Evolutionary conservation across 139 green algal species (phyloP), one percentile per base, ranked within the genome.

Genomic region (Chlamydomonas sphaeroides): DNA sequence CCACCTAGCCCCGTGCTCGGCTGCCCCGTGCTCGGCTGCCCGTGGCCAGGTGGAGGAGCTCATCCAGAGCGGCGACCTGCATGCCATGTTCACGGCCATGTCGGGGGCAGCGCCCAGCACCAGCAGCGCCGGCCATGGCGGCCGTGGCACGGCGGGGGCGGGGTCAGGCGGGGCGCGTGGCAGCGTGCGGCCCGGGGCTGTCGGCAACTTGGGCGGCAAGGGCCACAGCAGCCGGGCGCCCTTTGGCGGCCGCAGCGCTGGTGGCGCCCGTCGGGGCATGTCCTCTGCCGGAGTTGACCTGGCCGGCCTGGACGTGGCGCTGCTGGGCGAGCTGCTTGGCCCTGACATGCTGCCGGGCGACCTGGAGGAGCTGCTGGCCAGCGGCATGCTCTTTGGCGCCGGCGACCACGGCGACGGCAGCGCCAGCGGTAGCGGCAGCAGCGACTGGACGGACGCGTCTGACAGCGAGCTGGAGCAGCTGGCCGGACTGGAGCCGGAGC

Each of bases 381-480:
- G n/a, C n/a, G n/a, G n/a, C n/a, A n/a, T n/a, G n/a, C n/a, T n/a
- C n/a, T n/a, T n/a, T n/a, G n/a, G n/a, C n/a, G n/a, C n/a, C 38
- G 28, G 25, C 49, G 49, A 56, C 7, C 18, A 56, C 5, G 49
- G 25, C 49, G 49, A 39, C 7, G 62, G 30, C 11, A 32, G 18
- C 42, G 51, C 39, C 33, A 79, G 49, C 51, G 51, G 36, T 51
- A 30, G 35, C 70, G 66, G 71, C 71, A 38, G 38, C 48, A 66
- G 70, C 53, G 78, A 84, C 5, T 84, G 78, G 78, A 70, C 51
- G 28, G 78, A 84, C 8, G 78, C 62, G 33, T 78, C 66, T 7
- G 45, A 65, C 5, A 26, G 33, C 4, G 78, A 84, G 48, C 77
- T 82, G 61, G 75, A 82, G 75, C 61, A 35, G 68, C 6, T 65